These are phyloP conservation scores for Nitzschia sp. DNA, from an alignment of 108 stramenopile genomes.

Conservation along the genomic window DNA sequence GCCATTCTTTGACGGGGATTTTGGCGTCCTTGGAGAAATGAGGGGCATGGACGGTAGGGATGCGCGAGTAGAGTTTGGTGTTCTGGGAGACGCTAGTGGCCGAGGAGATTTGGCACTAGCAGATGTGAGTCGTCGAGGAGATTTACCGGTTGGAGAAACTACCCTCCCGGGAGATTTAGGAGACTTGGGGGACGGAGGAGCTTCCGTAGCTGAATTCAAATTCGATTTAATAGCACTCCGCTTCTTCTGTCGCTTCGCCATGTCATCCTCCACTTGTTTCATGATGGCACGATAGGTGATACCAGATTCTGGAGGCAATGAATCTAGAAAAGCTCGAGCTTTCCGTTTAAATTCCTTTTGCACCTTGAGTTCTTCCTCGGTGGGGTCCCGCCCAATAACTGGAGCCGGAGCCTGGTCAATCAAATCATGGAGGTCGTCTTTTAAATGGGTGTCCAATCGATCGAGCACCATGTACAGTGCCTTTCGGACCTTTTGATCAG, in stretches of 20 bases:
- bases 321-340: neutral
- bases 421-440: neutral
- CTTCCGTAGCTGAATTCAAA: neutral
- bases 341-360: slow-evolving; percentile 9
- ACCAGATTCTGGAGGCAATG: slow-evolving; percentile 4
- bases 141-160: neutral
- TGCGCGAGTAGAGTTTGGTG: neutral
- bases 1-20: neutral
- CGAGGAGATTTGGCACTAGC: no score
- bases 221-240: neutral
- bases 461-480: slow-evolving; percentile 7
- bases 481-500: slow-evolving; percentile 16
- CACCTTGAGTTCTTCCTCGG: neutral
- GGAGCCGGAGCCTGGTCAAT: slow-evolving; percentile 14
- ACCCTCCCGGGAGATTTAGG: neutral
- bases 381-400: slow-evolving; percentile 3
- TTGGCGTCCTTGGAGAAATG: neutral
- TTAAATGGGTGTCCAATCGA: neutral
- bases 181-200: neutral
- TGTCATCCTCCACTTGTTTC: slow-evolving; percentile 4
- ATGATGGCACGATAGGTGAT: slow-evolving; percentile 8
- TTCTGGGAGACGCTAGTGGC: no score
- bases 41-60: neutral
- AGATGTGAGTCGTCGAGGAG: neutral
- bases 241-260: neutral